These are phyloP conservation scores for Asclepias syriaca DNA, from an alignment of 257 asterid genomes.

Conservation along the genomic window DNA sequence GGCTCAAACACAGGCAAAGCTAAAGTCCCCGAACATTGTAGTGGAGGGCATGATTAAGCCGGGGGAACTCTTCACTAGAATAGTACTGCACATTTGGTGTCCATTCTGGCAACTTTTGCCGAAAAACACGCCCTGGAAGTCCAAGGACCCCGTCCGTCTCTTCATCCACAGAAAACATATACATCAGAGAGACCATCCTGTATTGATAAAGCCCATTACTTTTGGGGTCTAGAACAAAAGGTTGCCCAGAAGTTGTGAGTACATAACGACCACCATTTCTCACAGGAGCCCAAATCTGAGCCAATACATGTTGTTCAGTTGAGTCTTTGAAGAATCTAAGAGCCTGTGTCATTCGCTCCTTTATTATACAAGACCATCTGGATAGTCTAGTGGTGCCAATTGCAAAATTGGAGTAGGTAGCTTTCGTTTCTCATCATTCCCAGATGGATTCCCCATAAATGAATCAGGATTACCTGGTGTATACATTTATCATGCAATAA, in stretches of 20 bases:
- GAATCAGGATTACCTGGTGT: conserved; percentile 34
- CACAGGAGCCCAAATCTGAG: conserved; percentile 96
- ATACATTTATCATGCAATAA: conserved; percentile 28
- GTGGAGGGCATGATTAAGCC: conserved; percentile 74
- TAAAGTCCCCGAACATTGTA: conserved; percentile 82
- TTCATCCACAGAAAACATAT: conserved; percentile 69
- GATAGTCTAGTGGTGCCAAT: conserved; percentile 45
- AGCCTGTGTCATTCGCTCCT: conserved; percentile 87
- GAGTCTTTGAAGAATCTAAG: conserved; percentile 80
- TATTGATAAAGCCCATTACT: conserved; percentile 87
- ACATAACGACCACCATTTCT: conserved; percentile 62
- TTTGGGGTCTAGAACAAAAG: conserved; percentile 80
- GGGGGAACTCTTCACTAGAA: conserved; percentile 76
- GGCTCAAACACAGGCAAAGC: conserved; percentile 95
- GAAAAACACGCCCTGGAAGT: conserved; percentile 83
- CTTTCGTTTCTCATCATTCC: conserved; percentile 46
- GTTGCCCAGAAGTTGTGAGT: conserved; percentile 91
- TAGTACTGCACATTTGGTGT: conserved; percentile 94
- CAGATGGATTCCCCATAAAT: conserved; percentile 32
- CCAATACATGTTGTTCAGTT: conserved; percentile 72
- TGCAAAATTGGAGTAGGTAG: conserved; percentile 41
- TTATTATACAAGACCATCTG: conserved; percentile 66
- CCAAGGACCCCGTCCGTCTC: conserved; percentile 67
- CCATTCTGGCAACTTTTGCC: conserved; percentile 84
- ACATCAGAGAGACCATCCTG: conserved; percentile 66